Percentiles rank a stretch among this genome's conserved stretches.
These are phyloP conservation scores for Desmodesmus armatus DNA, from an alignment of 139 green algal species.

Conservation along the genomic window DNA sequence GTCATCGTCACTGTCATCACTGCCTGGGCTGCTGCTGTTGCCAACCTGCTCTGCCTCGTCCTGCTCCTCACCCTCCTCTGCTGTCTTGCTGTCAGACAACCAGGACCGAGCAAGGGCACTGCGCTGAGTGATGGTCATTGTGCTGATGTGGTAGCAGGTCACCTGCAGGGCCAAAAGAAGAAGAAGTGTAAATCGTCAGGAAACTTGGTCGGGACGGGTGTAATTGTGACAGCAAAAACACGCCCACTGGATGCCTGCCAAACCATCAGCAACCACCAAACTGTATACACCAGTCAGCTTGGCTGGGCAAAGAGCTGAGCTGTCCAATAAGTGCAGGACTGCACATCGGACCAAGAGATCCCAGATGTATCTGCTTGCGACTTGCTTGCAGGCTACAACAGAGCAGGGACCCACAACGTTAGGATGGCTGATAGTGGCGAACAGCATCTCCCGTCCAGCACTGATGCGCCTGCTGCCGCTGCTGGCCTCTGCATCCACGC, in stretches of 20 bases:
- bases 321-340: too few relatives aligned
- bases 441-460: constrained; percentile 7
- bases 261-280: too few relatives aligned
- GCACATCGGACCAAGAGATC: too few relatives aligned
- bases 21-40: neutral
- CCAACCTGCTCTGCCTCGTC: neutral
- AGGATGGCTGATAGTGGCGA: constrained; percentile 27
- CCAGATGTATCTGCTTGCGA: too few relatives aligned
- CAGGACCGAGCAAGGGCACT: constrained; percentile 17
- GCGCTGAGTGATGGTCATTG: constrained; percentile 13
- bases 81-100: neutral
- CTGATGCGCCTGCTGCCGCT: constrained; percentile 18
- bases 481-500: neutral
- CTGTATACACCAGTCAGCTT: too few relatives aligned
- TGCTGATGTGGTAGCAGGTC: constrained; percentile 25
- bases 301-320: too few relatives aligned
- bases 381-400: too few relatives aligned
- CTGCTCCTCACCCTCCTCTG: constrained; percentile 4
- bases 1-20: neutral
- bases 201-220: neutral
- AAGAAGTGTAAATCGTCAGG: neutral
- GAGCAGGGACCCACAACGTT: constrained; percentile 24
- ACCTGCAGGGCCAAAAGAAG: constrained; percentile 5
- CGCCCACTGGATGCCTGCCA: too few relatives aligned
- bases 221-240: too few relatives aligned